Evolutionary conservation across 2,329 filamentous ascomycete species (phyloP).

Genomic region (Aspergillus sp.): DNA sequence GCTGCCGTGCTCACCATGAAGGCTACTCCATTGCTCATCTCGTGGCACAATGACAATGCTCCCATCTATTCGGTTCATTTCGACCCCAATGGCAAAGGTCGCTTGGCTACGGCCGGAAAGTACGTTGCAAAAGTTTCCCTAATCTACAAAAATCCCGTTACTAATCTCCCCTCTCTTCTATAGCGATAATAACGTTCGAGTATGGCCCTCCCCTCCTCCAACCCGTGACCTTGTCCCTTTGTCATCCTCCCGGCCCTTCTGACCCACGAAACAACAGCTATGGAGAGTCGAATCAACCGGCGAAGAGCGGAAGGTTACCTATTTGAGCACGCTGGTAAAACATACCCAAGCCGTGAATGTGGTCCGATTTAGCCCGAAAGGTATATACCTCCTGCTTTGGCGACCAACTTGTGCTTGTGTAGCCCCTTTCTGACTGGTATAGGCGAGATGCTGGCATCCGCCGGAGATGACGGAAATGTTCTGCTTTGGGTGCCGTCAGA

Average conservation of each 20-base stretch:
- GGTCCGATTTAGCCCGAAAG: slow-evolving; percentile 90
- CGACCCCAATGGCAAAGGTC: slow-evolving; percentile 84
- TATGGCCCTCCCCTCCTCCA: slow-evolving; percentile 42
- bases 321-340: slow-evolving; percentile 84
- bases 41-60: slow-evolving; percentile 97
- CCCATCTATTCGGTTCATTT: slow-evolving; percentile 98
- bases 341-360: slow-evolving; percentile 98
- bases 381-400: slow-evolving; percentile 42
- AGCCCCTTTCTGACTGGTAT: slow-evolving; percentile 18
- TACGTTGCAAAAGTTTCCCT: slow-evolving; percentile 20
- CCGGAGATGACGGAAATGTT: slow-evolving; percentile 95
- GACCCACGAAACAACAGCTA: slow-evolving; percentile 52
- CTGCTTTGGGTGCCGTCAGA: slow-evolving; percentile 93
- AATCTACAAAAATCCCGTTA: neutral
- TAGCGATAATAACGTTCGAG: slow-evolving; percentile 86
- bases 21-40: slow-evolving; percentile 90
- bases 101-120: slow-evolving; percentile 88
- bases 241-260: slow-evolving; percentile 22
- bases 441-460: slow-evolving; percentile 92
- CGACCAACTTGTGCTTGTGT: neutral
- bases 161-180: slow-evolving; percentile 9
- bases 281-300: slow-evolving; percentile 86
- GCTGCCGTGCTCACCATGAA: slow-evolving; percentile 63
- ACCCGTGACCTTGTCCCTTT: slow-evolving; percentile 3
- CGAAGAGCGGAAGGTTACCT: slow-evolving; percentile 83